Evolutionary conservation across 2,329 filamentous ascomycete species (phyloP).

Genomic region (Beauveria sp.): DNA sequence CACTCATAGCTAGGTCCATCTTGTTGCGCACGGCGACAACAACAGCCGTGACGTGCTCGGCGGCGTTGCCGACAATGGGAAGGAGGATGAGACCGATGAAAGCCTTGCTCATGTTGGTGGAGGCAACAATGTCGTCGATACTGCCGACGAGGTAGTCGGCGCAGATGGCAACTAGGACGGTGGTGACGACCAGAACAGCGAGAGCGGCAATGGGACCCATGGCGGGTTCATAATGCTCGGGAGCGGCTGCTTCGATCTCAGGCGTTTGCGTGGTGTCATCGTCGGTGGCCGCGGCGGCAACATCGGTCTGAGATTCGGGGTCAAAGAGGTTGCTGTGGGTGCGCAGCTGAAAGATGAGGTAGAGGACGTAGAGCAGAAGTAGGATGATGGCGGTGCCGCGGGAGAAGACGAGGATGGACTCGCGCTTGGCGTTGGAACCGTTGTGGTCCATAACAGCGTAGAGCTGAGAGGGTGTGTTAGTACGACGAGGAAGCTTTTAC

Average conservation of each 20-base stretch:
- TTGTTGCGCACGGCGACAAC: constrained; percentile 73
- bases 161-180: constrained; percentile 62
- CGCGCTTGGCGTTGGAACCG: constrained; percentile 33
- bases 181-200: constrained; percentile 61
- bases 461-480: constrained; percentile 33
- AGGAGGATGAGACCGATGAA: constrained; percentile 76
- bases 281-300: constrained; percentile 30
- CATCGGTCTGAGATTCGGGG: constrained; percentile 29
- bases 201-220: constrained; percentile 58
- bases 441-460: constrained; percentile 54
- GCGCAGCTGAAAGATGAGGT: constrained; percentile 69
- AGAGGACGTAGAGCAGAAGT: constrained; percentile 65
- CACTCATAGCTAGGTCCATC: constrained; percentile 67
- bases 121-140: constrained; percentile 64
- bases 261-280: constrained; percentile 33
- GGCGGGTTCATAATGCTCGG: constrained; percentile 33
- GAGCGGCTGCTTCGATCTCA: constrained; percentile 26
- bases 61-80: constrained; percentile 73
- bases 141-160: constrained; percentile 72
- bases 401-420: constrained; percentile 62
- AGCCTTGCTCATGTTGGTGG: constrained; percentile 65
- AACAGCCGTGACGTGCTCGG: constrained; percentile 74
- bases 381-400: constrained; percentile 71
- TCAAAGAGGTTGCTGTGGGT: constrained; percentile 70
- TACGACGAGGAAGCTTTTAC: not conserved